A percentile compares a stretch with the other conserved stretches of the same genome.
Conservation (phyloP, 805 yeast species). For the Wickerhamiella sergipiensis region DNA sequence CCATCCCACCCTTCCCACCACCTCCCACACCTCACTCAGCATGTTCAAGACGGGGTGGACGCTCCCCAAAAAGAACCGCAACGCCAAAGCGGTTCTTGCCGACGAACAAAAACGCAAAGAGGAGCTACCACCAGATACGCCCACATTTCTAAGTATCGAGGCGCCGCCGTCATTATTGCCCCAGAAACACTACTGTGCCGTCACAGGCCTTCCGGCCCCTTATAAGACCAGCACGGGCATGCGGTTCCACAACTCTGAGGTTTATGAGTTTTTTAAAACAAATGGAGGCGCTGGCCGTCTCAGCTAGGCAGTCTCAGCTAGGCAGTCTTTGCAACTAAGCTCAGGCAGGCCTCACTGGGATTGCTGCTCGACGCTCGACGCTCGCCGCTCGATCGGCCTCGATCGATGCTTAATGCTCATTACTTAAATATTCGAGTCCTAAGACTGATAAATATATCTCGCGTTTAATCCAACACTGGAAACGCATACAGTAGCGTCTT, state of each 20-base stretch:
- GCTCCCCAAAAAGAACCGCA: conserved; percentile 52
- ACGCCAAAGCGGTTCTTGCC: conserved; percentile 52
- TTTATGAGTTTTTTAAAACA: conserved; percentile 57
- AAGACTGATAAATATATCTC: not conserved
- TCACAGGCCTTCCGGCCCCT: conserved; percentile 72
- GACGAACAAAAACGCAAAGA: conserved; percentile 66
- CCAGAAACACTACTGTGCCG: conserved; percentile 74
- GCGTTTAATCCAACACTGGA: not conserved
- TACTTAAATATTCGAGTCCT: not conserved
- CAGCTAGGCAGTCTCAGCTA: no score
- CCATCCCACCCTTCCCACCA: no score
- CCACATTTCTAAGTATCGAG: conserved; percentile 55
- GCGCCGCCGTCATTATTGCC: conserved; percentile 87
- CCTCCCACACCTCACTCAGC: not conserved
- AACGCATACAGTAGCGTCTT: conserved; percentile 3
- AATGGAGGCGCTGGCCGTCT: conserved; percentile 59
- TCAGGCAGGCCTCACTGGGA: no score
- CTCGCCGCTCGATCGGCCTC: no score
- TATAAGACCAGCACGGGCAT: conserved; percentile 66
- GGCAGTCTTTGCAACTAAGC: no score
- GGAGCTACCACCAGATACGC: conserved; percentile 27
- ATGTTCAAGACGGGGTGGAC: conserved; percentile 47
- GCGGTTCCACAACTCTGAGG: conserved; percentile 71
- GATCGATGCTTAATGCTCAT: not conserved
- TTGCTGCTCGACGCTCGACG: no score